Evolutionary conservation across 768 basidiomycete species (phyloP).

Genomic region (Calocybe indica): DNA sequence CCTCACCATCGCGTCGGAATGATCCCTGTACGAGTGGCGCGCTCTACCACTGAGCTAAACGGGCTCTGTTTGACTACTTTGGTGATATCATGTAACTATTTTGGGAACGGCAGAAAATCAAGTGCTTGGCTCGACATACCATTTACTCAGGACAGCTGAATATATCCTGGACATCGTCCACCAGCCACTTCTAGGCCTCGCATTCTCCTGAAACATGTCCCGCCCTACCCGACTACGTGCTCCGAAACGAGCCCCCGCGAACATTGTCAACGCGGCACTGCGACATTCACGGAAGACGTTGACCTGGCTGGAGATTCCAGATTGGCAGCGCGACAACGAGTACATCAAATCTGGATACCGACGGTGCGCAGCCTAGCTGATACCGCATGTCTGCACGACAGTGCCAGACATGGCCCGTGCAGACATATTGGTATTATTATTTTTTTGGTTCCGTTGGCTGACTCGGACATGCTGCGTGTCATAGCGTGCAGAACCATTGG

Average conservation of each 20-base stretch:
- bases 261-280: conserved; percentile 1
- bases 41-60: conserved; percentile 59
- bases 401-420: too few relatives aligned
- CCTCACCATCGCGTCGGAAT: conserved; percentile 24
- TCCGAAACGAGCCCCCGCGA: not conserved
- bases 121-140: too few relatives aligned
- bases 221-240: conserved; percentile 1
- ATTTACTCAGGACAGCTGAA: too few relatives aligned
- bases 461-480: not conserved
- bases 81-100: too few relatives aligned
- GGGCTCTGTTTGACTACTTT: conserved; percentile 18
- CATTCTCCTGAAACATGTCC: not conserved
- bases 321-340: conserved; percentile 73
- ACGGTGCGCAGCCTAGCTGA: conserved; percentile 33
- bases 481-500: conserved; percentile 57
- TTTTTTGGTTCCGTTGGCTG: conserved; percentile 4
- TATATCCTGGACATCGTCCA: too few relatives aligned
- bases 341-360: conserved; percentile 67
- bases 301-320: conserved; percentile 53
- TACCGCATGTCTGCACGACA: too few relatives aligned
- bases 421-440: not conserved
- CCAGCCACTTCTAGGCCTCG: too few relatives aligned
- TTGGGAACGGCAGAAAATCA: too few relatives aligned
- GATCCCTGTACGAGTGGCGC: conserved; percentile 42
- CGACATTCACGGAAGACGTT: conserved; percentile 19